Evolutionary conservation across 495 filamentous ascomycete species (phyloP), one percentile per base, ranked within the genome.

Genomic region (Trichoderma virens): DNA sequence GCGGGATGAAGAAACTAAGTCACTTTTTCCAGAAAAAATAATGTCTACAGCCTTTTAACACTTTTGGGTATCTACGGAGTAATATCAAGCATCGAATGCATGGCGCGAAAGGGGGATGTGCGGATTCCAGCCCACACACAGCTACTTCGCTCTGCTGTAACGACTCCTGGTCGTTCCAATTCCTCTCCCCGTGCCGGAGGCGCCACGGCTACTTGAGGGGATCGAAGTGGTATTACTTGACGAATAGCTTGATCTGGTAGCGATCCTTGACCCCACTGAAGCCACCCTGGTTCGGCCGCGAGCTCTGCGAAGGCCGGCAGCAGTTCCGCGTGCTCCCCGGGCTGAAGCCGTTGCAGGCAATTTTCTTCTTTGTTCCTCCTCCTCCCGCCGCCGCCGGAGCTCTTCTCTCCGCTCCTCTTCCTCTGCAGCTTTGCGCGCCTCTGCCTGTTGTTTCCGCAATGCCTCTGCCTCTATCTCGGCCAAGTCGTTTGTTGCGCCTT

Each of bases 1-100:
- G 70, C 18, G 95, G 94, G 30, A 99, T 99, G 94, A 91, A 90
- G 82, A 98, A 97, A 81, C 84, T 98, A 86, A 97, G 91, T 68
- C 84, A 87, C 66, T 98, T 98, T 73, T 98, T 98, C 73, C 83
- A 81, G 41, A 97, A 93, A 78, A 64, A 64, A 56, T 64, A 34
- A 39, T 39, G 9, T 56, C 9, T 30, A 30, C 62, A 32, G 23
- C 27, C 16, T 38, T 16, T 59, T 28, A 20, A 14, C 28, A 41
- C 8, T 60, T 61, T 30, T 56, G 60, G 61, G 67, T 64, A 61
- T 59, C 62, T 62, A 43, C 14, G 62, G 20, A 25, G n/a, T 62
- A 35, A 35, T 35, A 35, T 35, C 34, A 13, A 35, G n/a, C 34
- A 47, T 47, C 43, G 43, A 47, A 47, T 47, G 7, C 59, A 41